Conservation (phyloP, 257 asterid species). For the Ligustrum vulgare region DNA sequence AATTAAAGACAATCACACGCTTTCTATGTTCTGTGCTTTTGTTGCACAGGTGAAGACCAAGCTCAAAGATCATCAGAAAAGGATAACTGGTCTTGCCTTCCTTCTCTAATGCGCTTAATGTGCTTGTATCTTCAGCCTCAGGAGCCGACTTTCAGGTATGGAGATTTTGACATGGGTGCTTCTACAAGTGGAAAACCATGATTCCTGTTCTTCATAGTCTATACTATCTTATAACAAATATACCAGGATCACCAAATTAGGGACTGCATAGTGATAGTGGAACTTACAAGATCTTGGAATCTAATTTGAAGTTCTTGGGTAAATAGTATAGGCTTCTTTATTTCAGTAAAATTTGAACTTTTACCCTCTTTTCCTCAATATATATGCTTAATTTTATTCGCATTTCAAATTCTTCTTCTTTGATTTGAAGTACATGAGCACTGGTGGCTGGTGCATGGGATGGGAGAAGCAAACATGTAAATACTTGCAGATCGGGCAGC, state of each 20-base stretch:
- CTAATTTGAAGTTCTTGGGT: not conserved
- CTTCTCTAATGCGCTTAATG: not conserved
- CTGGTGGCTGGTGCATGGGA: too few species aligned
- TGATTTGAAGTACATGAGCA: not conserved
- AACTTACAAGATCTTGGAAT: not conserved
- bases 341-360: not conserved
- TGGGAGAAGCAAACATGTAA: constrained; percentile 64
- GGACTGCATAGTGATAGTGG: not conserved
- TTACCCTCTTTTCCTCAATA: not conserved
- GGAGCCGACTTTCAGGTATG: not conserved
- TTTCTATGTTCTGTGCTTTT: not conserved
- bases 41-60: not conserved
- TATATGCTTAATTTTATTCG: not conserved
- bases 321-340: not conserved
- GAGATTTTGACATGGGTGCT: not conserved
- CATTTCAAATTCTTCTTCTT: not conserved
- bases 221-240: not conserved
- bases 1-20: too few species aligned
- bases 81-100: not conserved
- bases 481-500: constrained; percentile 55
- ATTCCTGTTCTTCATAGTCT: not conserved
- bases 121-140: not conserved
- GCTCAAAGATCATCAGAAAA: not conserved
- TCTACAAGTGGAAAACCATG: not conserved
- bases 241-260: not conserved